Base-by-base conservation (phyloP, 2,329 filamentous ascomycete species). In the Pseudogymnoascus sp. region DNA sequence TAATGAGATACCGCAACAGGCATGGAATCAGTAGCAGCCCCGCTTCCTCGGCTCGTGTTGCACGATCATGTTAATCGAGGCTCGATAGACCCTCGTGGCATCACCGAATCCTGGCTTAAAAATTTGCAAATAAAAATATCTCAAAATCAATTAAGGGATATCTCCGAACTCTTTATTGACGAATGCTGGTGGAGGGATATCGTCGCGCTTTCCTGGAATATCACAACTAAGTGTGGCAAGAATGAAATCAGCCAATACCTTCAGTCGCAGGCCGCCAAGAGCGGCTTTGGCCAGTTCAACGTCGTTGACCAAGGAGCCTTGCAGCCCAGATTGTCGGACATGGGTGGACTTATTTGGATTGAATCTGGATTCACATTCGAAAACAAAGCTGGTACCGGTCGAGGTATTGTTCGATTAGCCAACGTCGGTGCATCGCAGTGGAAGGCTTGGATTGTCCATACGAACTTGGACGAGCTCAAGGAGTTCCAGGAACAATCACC, bases 381-480 rank as follows among this genome's bases (percentile, higher is more conserved):
- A 2, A 83, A 79, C 0, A 70, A 72, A 0, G 63, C 79, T 1
- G 84, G 84, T 0, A 63, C 65, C 0, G 85, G 83, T 0, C 70
- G 75, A 1, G 85, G 84, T 1, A 65, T 86, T 0, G 73, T 79
- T 0, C 74, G 81, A 1, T 67, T 86, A 35, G 34, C 34, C 13
- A 35, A 35, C 34, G 34, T 35, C 34, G 34, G 34, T 35, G 13
- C 34, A 35, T 35, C 15, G 34, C 13, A 35, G 6, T 88, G 83
- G 82, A 84, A 82, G 66, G 79, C 84, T 1, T 85, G 81, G 63
- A 83, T 81, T 3, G 65, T 88, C 0, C 87, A 82, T 67, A 88
- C 84, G 0, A 73, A 75, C 0, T 71, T 89, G 4, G 65, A 75
- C 0, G 77, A 79, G 30, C 64, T 88, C 6, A 78, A 74, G 4